Percentiles rank a stretch among this genome's conserved stretches.
Evolutionary conservation across 1,284 basidiomycete species (phyloP).

Genomic region (Cystobasidiaceae sp.): DNA sequence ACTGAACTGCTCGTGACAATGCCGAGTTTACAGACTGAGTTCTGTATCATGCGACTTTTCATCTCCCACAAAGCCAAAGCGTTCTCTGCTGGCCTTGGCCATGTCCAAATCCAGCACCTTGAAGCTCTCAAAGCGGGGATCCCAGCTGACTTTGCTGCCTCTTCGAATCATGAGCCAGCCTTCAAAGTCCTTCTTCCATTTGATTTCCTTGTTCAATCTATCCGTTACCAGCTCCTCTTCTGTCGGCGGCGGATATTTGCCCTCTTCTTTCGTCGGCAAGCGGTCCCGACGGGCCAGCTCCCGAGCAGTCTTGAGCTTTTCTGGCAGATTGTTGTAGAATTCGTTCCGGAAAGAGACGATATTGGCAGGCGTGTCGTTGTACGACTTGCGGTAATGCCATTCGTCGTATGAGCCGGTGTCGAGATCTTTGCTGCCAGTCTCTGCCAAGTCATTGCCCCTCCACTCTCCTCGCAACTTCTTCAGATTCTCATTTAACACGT

Average conservation of each 20-base stretch:
- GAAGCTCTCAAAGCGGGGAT: constrained; percentile 32
- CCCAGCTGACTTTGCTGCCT: constrained; percentile 40
- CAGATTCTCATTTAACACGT: constrained; percentile 25
- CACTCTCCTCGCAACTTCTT: constrained; percentile 41
- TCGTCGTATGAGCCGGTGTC: constrained; percentile 70
- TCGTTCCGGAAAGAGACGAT: constrained; percentile 64
- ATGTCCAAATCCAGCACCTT: constrained; percentile 21
- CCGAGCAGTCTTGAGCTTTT: constrained; percentile 67
- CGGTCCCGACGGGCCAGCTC: constrained; percentile 68
- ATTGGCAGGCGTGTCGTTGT: constrained; percentile 57
- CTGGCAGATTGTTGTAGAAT: constrained; percentile 69
- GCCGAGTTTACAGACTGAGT: too few species aligned
- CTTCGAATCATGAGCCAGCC: constrained; percentile 39
- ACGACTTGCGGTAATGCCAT: constrained; percentile 59
- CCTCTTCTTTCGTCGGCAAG: constrained; percentile 80
- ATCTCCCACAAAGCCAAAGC: background rate
- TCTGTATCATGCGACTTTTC: too few species aligned
- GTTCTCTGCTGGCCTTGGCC: constrained; percentile 3
- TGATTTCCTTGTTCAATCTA: constrained; percentile 39
- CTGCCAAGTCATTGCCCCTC: constrained; percentile 34
- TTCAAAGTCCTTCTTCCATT: constrained; percentile 41
- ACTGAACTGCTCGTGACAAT: too few species aligned
- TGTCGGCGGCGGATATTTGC: constrained; percentile 70
- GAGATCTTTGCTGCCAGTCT: constrained; percentile 55
- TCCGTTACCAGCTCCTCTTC: constrained; percentile 51